Evolutionary conservation across 2,329 filamentous ascomycete species (phyloP).

Genomic region (Fusarium napiforme): DNA sequence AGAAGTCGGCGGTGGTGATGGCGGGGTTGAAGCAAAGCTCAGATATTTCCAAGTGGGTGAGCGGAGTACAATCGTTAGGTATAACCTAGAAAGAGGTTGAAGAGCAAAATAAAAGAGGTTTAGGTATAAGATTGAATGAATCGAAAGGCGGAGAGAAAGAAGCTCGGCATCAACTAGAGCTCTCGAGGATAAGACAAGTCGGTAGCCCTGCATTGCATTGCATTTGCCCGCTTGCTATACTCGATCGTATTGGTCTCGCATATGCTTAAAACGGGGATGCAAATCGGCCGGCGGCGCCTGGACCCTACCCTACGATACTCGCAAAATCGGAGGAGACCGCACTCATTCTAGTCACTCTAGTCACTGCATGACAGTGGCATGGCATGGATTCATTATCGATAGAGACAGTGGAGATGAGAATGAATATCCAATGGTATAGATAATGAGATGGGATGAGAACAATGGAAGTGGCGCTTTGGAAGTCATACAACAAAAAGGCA

Average conservation of each 20-base stretch:
- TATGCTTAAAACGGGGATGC: slow-evolving; percentile 44
- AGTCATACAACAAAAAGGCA: background rate
- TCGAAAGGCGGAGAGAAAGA: slow-evolving; percentile 30
- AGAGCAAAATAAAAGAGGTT: background rate
- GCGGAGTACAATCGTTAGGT: slow-evolving; percentile 11
- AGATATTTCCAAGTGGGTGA: slow-evolving; percentile 21
- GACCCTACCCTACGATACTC: slow-evolving; percentile 17
- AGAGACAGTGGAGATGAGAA: slow-evolving; percentile 1
- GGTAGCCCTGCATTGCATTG: slow-evolving; percentile 32
- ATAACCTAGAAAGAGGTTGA: background rate
- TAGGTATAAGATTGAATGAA: slow-evolving; percentile 24
- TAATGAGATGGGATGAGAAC: background rate
- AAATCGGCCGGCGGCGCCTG: slow-evolving; percentile 21
- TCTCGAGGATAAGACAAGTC: slow-evolving; percentile 35
- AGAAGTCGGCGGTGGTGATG: slow-evolving; percentile 18
- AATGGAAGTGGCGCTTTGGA: background rate
- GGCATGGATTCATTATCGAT: slow-evolving; percentile 15
- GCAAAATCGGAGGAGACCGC: slow-evolving; percentile 36
- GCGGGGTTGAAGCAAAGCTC: slow-evolving; percentile 19
- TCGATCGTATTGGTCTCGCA: slow-evolving; percentile 20
- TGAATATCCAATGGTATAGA: background rate
- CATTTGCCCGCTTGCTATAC: slow-evolving; percentile 17
- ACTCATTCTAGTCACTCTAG: background rate
- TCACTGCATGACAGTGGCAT: background rate
- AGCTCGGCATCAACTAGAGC: slow-evolving; percentile 27